Base-by-base conservation (phyloP, 345 rosid species). In the Litchi chinensis region DNA sequence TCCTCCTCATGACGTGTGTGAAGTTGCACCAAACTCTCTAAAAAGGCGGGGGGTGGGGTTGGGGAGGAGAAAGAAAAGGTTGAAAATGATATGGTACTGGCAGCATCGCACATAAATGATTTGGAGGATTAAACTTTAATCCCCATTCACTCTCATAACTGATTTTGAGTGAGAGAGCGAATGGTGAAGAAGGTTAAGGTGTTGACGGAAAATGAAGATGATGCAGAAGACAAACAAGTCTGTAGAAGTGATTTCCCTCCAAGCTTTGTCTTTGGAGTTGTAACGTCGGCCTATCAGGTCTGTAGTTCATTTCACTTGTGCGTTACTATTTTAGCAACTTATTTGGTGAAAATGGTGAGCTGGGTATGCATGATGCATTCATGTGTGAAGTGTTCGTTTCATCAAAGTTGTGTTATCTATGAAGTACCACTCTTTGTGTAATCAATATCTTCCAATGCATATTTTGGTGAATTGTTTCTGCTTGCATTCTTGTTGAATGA, bases 221-320 rank as follows among this genome's bases (percentile, higher is more conserved):
- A 32, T 32, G 37, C 37, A 32, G 37, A 32, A 32, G 37, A 32
- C 37, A 32, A 32, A 50, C 54, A 76, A 52, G 68, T 85, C 43
- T 76, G 81, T 65, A 84, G 86, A 79, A 66, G 76, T 70, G 82
- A 91, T 26, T 91, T 91, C 83, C 92, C 91, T 70, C 80, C 89
- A 54, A 46, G 64, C 72, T 89, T 91, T 81, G 76, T 89, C 43
- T 91, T 89, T 75, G 94, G 94, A 56, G 90, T 85, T 37, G 94
- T 92, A 80, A 91, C 92, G 44, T 80, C 94, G 56, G 86, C 94
- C 41, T 89, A 89, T 75, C 94, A 90, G 88, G 93, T 84, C 2
- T 32, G 37, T 32, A 3, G 37, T 32, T 32, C 4, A 2, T 32
- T 32, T 26, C 28, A 26, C 28, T 26, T 32, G 3, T 32, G 37